Conservation (phyloP, 1,284 basidiomycete species). For the Agaricales sp. region DNA sequence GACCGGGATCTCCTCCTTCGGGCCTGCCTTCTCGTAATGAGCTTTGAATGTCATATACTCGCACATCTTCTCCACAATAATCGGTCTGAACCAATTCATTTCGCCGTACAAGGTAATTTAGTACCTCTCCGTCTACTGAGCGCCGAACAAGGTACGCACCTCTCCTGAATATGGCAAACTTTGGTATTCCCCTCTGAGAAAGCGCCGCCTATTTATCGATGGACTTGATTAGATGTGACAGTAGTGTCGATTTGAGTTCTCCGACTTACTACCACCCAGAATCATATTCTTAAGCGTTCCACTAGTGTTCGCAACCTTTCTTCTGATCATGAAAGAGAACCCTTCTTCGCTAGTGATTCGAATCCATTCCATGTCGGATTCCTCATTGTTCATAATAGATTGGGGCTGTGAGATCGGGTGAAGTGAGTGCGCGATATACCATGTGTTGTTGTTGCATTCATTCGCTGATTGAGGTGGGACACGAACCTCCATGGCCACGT, state of each 20-base stretch:
- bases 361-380: slow-evolving; percentile 33
- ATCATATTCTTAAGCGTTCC: slow-evolving; percentile 20
- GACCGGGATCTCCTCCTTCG: slow-evolving; percentile 61
- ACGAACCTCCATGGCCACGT: too few species aligned
- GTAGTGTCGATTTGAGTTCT: slow-evolving; percentile 8
- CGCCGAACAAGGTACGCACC: slow-evolving; percentile 24
- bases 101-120: neutral
- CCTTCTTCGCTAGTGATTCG: slow-evolving; percentile 40
- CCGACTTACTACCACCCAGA: slow-evolving; percentile 20
- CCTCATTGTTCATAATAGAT: too few species aligned
- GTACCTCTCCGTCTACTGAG: neutral
- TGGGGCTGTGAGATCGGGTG: too few species aligned
- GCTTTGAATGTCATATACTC: slow-evolving; percentile 78
- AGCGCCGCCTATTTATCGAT: slow-evolving; percentile 31
- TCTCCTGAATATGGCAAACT: slow-evolving; percentile 35
- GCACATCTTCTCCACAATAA: slow-evolving; percentile 72
- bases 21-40: slow-evolving; percentile 45
- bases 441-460: too few species aligned
- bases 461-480: too few species aligned
- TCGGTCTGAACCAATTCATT: slow-evolving; percentile 40
- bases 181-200: slow-evolving; percentile 42
- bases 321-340: slow-evolving; percentile 38
- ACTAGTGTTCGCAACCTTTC: slow-evolving; percentile 40
- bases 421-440: too few species aligned
- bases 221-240: too few species aligned